Evolutionary conservation across 192 early-diverging fungal species (phyloP), one percentile per base, ranked within the genome.

Genomic region (Powellomyces hirtus): DNA sequence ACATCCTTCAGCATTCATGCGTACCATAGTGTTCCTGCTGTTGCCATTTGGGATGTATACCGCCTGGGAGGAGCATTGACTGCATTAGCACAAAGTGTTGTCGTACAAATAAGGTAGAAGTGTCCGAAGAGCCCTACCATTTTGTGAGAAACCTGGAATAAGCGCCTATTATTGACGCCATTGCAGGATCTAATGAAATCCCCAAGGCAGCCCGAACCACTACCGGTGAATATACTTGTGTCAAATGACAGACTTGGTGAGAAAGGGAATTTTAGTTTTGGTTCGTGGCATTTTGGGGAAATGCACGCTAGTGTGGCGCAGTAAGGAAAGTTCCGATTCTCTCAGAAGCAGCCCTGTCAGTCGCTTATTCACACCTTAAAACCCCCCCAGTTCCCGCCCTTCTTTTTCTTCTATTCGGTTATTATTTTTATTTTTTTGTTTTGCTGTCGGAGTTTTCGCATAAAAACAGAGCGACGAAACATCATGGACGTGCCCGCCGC

Each of bases 1-100:
- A 45, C 49, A 62, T 16, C 5, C 10, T 6, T 6, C 4, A 4
- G 33, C 20, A 6, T 22, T 24, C 30, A 16, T 13, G n/a, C 53
- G 33, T 64, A 62, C 65, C 59, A 63, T n/a, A 71, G 62, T 16
- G 69, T 64, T 13, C 69, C 70, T 10, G 70, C 70, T 14, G 70
- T 72, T 13, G 36, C 30, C 18, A 37, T 40, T 42, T 72, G 70
- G 0, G 70, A 64, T 31, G 61, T 64, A 40, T 72, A 72, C n/a
- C 70, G 62, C 46, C 59, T 53, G 42, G 52, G 38, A 11, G 51
- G 13, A 53, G 24, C 16, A 53, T 8, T 8, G 26, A 53, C 10
- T 27, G 10, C 13, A 2, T n/a, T 11, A 38, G n/a, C 29, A 30
- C 18, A 13, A 18, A 16, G 14, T 0, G 1, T 61, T 61, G 14